Evolutionary conservation across 768 basidiomycete species (phyloP), one percentile per base, ranked within the genome.

Genomic region (Leucocoprinus birnbaumii): DNA sequence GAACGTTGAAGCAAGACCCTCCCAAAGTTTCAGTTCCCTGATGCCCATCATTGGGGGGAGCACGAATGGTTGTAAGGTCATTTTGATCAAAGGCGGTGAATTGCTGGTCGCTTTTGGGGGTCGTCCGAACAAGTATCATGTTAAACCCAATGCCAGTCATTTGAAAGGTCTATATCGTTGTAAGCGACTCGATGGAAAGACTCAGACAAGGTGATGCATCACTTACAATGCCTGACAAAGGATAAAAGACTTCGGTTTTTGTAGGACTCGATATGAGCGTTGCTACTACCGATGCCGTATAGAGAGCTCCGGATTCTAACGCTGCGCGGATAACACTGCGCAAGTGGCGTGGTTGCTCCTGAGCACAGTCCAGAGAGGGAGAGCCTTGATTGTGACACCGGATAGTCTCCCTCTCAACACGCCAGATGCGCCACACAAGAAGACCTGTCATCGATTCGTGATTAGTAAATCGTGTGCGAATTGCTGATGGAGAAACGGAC

Each of bases 381-480:
- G 4, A 9, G 22, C 34, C 22, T 11, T 22, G 25, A 13, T 10
- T 24, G 10, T 24, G 4, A 16, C n/a, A 35, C 35, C 4, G 44
- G 7, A 35, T 31, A 31, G 3, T 35, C 11, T 45, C 1, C 31
- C 27, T 45, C 38, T 53, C 51, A 25, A 37, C 43, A 14, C 34
- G 51, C 51, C 51, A 53, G 13, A 53, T 45, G 22, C 51, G 51
- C 51, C 51, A 53, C 2, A 53, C 22, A 13, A 53, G n/a, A 2
- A 53, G 35, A 25, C 51, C 51, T 53, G 21, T 6, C 11, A 10
- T 16, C 3, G 10, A n/a, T 46, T 7, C 11, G 14, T n/a, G 45
- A 22, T 25, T 8, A 25, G 27, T 6, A 6, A 25, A 26, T n/a
- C 26, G 22, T 26, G 10, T 26, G 24, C 13, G 5, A 18, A 13